phyloP scores from a whole-genome alignment of 345 rosid genomes.

The Hypericum perforatum region DNA sequence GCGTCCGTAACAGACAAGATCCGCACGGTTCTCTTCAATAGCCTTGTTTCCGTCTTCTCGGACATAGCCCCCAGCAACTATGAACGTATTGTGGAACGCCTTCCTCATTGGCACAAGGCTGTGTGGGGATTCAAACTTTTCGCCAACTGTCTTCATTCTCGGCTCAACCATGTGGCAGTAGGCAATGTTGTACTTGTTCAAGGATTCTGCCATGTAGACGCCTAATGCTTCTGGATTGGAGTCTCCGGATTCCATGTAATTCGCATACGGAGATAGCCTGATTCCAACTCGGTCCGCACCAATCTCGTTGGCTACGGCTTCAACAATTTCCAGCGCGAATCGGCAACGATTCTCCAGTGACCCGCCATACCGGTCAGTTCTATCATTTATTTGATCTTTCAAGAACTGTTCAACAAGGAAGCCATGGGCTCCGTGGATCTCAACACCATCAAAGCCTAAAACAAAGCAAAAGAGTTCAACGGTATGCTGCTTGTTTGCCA shows the following conservation, averaged over 20 bases:
- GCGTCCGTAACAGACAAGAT: background rate
- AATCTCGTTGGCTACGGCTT: background rate
- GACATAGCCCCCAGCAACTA: background rate
- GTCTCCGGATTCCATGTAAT: background rate
- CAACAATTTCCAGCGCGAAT: background rate
- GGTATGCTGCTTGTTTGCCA: too few relatives aligned
- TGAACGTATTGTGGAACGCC: background rate
- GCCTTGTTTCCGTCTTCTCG: background rate
- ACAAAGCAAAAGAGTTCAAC: too few relatives aligned
- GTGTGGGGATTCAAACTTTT: background rate
- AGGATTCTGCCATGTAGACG: background rate
- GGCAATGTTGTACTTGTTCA: background rate
- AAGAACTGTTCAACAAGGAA: background rate
- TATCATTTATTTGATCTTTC: conserved; percentile 1
- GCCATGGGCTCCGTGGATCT: conserved; percentile 3
- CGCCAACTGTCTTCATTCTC: background rate
- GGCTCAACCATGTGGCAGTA: conserved; percentile 3
- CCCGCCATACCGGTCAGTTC: background rate
- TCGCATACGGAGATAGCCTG: background rate
- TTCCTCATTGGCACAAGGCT: background rate
- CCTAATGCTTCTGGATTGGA: background rate
- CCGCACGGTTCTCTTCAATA: background rate
- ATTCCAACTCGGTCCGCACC: background rate
- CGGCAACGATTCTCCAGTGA: background rate
- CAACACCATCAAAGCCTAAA: background rate